Evolutionary conservation across 352 stramenopile genomes (phyloP).

Genomic region (Globisporangium okanoganense): DNA sequence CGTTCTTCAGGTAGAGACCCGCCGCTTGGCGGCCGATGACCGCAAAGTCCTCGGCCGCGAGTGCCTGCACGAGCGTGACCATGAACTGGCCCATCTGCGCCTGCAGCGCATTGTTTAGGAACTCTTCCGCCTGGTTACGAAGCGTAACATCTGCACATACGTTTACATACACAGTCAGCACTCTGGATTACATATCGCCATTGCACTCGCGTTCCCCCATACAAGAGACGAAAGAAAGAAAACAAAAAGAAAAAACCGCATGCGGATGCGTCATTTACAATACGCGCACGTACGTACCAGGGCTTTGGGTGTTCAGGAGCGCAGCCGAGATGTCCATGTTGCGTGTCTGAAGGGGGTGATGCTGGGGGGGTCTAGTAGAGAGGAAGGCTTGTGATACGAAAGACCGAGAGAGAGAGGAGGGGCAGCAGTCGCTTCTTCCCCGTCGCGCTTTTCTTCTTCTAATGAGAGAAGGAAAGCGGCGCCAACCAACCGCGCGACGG

Average conservation of each 20-base stretch:
- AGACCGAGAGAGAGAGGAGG: background rate
- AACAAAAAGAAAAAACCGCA: background rate
- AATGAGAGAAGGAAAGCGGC: constrained; percentile 6
- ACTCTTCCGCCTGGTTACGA: constrained; percentile 80
- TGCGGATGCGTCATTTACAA: background rate
- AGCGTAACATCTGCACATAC: constrained; percentile 45
- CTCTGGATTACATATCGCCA: background rate
- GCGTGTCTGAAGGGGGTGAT: background rate
- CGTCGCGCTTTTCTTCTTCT: constrained; percentile 3
- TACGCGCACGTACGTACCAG: constrained; percentile 27
- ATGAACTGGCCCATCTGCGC: constrained; percentile 82
- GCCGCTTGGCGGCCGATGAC: constrained; percentile 72
- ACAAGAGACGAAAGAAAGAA: background rate
- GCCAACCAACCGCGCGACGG: background rate
- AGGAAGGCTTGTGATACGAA: background rate
- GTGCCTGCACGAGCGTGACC: constrained; percentile 77
- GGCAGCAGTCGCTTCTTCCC: background rate
- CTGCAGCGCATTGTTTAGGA: constrained; percentile 75
- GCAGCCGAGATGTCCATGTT: constrained; percentile 80
- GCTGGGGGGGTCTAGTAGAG: background rate
- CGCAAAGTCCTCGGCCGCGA: constrained; percentile 74
- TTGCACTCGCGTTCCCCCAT: background rate
- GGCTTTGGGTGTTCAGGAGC: constrained; percentile 76
- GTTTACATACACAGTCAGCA: constrained; percentile 2
- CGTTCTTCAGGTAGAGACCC: constrained; percentile 86